A percentile compares a stretch with the other conserved stretches of the same genome.
Conservation (phyloP, 352 stramenopile genomes). For the Pseudoperonospora humuli region DNA sequence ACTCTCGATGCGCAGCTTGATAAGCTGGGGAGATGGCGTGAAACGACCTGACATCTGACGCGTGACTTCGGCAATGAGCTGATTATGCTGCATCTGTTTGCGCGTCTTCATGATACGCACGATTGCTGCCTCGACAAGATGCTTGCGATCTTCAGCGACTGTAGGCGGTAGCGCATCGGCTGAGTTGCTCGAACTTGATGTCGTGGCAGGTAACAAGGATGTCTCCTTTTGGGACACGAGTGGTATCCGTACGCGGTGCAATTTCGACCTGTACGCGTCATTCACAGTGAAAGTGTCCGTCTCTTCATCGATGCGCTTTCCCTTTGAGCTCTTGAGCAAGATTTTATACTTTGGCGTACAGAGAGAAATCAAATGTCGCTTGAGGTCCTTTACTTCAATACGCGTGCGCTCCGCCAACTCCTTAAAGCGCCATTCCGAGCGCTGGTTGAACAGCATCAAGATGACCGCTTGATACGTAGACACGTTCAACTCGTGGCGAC, state of each 20-base stretch:
- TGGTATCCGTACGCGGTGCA: conserved; percentile 78
- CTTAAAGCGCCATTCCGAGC: conserved; percentile 66
- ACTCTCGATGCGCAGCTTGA: conserved; percentile 98
- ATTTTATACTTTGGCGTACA: conserved; percentile 97
- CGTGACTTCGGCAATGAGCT: conserved; percentile 88
- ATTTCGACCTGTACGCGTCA: conserved; percentile 91
- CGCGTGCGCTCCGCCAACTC: conserved; percentile 87
- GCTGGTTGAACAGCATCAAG: conserved; percentile 95
- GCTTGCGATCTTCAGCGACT: conserved; percentile 94
- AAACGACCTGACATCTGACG: conserved; percentile 88
- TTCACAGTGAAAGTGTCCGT: conserved; percentile 94
- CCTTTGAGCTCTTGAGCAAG: conserved; percentile 95
- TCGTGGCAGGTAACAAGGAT: conserved; percentile 37
- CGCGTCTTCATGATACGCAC: conserved; percentile 95
- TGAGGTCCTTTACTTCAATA: conserved; percentile 85
- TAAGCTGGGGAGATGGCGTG: conserved; percentile 89
- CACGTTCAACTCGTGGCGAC: conserved; percentile 93
- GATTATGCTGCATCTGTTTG: conserved; percentile 89
- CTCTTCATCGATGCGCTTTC: conserved; percentile 93
- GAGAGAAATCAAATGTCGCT: conserved; percentile 95
- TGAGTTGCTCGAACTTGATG: conserved; percentile 26
- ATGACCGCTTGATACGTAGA: conserved; percentile 99
- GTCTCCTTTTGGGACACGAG: conserved; percentile 81
- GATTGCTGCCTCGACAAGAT: conserved; percentile 92
- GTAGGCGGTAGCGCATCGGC: conserved; percentile 77